Evolutionary conservation across 352 stramenopile species (phyloP), one percentile per base, ranked within the genome.

Genomic region (Aphanomyces stellatus): DNA sequence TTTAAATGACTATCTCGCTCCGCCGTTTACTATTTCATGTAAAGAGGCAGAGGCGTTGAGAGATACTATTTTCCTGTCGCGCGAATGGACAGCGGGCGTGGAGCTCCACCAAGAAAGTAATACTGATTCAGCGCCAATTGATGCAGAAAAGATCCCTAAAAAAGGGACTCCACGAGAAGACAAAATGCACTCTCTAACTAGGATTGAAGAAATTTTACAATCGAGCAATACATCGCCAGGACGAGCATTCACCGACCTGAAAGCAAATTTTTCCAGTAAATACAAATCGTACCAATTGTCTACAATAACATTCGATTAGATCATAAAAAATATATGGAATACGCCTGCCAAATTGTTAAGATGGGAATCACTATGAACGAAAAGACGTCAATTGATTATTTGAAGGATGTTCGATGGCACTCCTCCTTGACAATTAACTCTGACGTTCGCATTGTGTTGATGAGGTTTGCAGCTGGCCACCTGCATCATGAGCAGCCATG

Each of bases 151-250:
- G 33, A 30, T 7, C 4, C 49, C 49, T 34, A 57, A 34, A 35
- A 57, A 57, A 19, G 25, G 7, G 35, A 66, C 59, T 22, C 59
- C 59, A 19, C 59, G 59, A 4, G 59, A 66, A n/a, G 35, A 48
- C 22, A 41, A 65, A 8, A 25, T 34, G 11, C 13, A 3, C 22
- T 10, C 1, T 15, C 41, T n/a, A 65, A 35, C 25, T 65, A 25
- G n/a, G 10, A 40, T 51, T 30, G 59, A 66, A 40, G 59, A 66
- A 31, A 35, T 42, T 13, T 28, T 67, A 33, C 41, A 33, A 33
- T 59, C 41, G 4, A 30, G 22, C 60, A 31, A 51, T 22, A 53
- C 42, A 5, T 60, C 22, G 33, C 7, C 43, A 57, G 27, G 6
- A n/a, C 30, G 57, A 43, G 60, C 60, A 10, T 19, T 40, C 2